A percentile compares a stretch with the other conserved stretches of the same genome.
Conservation (phyloP, 768 basidiomycete species). For the Hydnum rufescens region DNA sequence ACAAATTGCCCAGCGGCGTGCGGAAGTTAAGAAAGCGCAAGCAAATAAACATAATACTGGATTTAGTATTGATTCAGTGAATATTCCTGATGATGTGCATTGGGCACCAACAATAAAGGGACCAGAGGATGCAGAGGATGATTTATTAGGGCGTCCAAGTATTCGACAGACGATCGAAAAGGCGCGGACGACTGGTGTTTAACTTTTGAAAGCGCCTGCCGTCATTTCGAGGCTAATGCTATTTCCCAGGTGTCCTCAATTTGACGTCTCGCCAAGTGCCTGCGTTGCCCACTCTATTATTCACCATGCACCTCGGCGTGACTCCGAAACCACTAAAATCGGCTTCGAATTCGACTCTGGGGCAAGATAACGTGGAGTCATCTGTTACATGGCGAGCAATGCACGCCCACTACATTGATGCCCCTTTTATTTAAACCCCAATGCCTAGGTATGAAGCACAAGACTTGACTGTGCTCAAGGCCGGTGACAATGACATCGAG, state of each 20-base stretch:
- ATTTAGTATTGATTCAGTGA: neutral
- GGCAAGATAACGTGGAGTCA: too few relatives aligned
- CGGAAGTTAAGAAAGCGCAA: conserved; percentile 6
- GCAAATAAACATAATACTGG: neutral
- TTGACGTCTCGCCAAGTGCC: conserved; percentile 50
- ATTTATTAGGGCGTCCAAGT: conserved; percentile 11
- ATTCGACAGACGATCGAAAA: conserved; percentile 8
- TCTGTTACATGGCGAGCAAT: too few relatives aligned
- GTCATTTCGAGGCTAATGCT: neutral
- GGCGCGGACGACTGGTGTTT: conserved; percentile 6
- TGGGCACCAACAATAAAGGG: conserved; percentile 6
- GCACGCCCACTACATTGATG: too few relatives aligned
- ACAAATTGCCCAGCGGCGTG: conserved; percentile 6
- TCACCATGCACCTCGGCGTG: conserved; percentile 60
- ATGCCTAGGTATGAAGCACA: conserved; percentile 78
- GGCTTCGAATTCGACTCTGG: too few relatives aligned
- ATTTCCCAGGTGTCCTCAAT: conserved; percentile 26
- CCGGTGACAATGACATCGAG: conserved; percentile 59
- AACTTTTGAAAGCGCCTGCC: neutral
- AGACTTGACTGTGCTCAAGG: conserved; percentile 55
- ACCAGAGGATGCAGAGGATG: conserved; percentile 12
- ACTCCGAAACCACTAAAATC: conserved; percentile 52
- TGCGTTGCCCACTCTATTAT: conserved; percentile 58
- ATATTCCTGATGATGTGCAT: conserved; percentile 3
- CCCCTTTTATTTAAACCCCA: too few relatives aligned